phyloP scores from a whole-genome alignment of 2,329 filamentous ascomycete genomes.

The Zymoseptoria pseudotritici region DNA sequence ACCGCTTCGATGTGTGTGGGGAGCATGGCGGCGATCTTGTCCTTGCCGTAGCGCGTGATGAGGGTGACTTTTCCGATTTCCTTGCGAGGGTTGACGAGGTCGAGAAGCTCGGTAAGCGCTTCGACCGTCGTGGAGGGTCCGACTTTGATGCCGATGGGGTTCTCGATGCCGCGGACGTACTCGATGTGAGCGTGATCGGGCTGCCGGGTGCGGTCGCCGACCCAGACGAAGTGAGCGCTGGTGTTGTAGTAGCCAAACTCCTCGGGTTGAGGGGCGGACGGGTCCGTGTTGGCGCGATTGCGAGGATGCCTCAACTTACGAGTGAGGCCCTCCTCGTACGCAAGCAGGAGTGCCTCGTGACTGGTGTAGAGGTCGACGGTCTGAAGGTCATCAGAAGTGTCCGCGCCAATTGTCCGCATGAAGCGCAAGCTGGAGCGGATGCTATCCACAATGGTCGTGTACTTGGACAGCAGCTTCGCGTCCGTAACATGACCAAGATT shows the following conservation, averaged over 20 bases:
- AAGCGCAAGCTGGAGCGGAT: conserved; percentile 80
- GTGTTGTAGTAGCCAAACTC: conserved; percentile 79
- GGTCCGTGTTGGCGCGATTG: conserved; percentile 26
- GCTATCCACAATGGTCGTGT: conserved; percentile 73
- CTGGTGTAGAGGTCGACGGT: conserved; percentile 93
- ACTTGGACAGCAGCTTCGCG: conserved; percentile 74
- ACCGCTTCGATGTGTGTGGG: conserved; percentile 84
- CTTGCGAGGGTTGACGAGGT: conserved; percentile 72
- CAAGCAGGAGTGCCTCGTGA: conserved; percentile 86
- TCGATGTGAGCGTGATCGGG: conserved; percentile 91
- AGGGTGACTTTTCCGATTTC: conserved; percentile 91
- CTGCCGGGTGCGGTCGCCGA: conserved; percentile 91
- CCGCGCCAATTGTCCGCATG: conserved; percentile 87
- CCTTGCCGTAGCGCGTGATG: conserved; percentile 88
- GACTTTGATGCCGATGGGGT: conserved; percentile 94
- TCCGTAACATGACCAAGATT: conserved; percentile 85
- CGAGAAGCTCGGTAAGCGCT: conserved; percentile 72
- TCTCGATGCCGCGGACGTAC: conserved; percentile 92
- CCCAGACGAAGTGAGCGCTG: conserved; percentile 95
- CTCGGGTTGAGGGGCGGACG: neutral
- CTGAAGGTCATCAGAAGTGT: conserved; percentile 73
- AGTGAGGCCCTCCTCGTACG: conserved; percentile 88
- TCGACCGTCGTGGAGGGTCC: conserved; percentile 72
- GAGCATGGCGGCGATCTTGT: conserved; percentile 66
- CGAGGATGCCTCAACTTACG: conserved; percentile 61